phyloP scores from a whole-genome alignment of 495 filamentous ascomycete species.

The Paragyromitra xinjiangensis region DNA sequence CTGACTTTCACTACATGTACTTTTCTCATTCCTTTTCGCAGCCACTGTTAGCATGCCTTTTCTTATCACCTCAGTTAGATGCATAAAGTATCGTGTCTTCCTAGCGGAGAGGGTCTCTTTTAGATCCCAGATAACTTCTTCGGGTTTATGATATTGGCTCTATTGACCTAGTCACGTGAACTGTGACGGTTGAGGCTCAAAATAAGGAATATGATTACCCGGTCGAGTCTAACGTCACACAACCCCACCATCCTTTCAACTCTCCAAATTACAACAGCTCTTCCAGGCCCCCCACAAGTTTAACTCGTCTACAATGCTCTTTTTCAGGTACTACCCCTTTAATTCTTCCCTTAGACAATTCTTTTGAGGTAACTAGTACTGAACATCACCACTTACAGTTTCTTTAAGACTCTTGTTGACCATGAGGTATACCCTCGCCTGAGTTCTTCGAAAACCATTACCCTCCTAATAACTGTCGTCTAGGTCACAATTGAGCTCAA shows the following conservation, averaged over 20 bases:
- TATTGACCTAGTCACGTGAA: not conserved
- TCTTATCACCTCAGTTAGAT: too few species aligned
- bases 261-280: conserved; percentile 18
- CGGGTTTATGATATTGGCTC: too few species aligned
- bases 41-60: too few species aligned
- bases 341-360: not conserved
- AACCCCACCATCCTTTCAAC: conserved; percentile 35
- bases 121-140: too few species aligned
- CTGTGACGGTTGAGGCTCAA: conserved; percentile 19
- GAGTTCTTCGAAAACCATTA: not conserved
- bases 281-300: conserved; percentile 7
- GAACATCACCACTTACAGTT: conserved; percentile 65
- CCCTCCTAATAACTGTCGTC: not conserved
- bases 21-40: too few species aligned
- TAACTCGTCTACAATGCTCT: conserved; percentile 63
- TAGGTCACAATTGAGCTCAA: conserved; percentile 93
- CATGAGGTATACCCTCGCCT: conserved; percentile 68
- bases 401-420: conserved; percentile 99
- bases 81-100: too few species aligned
- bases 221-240: conserved; percentile 27
- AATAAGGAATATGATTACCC: conserved; percentile 27
- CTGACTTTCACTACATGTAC: too few species aligned
- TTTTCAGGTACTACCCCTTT: conserved; percentile 65
- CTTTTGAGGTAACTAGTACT: not conserved
- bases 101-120: too few species aligned